Evolutionary conservation across 2,329 filamentous ascomycete species (phyloP).

Genomic region (Bipolaris victoriae): DNA sequence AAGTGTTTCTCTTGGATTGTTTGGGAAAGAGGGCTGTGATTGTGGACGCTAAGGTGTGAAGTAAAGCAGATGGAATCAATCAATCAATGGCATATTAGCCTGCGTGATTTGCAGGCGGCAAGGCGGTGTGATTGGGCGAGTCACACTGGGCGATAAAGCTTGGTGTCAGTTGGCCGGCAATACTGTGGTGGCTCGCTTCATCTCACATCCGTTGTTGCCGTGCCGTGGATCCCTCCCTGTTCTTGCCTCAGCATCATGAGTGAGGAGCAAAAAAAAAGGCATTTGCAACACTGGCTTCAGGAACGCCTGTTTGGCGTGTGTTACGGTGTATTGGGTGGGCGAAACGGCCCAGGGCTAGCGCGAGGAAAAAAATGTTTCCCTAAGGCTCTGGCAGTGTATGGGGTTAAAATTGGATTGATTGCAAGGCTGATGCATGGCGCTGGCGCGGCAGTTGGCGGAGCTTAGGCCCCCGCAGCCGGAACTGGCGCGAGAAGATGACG

Average conservation of each 20-base stretch:
- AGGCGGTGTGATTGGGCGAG: too few species aligned
- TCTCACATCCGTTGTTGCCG: slow-evolving; percentile 10
- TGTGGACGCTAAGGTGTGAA: not conserved
- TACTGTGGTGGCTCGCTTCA: slow-evolving; percentile 4
- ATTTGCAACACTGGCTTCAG: slow-evolving; percentile 13
- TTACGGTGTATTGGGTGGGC: slow-evolving; percentile 10
- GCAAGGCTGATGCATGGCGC: slow-evolving; percentile 5
- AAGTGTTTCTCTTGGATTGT: slow-evolving; percentile 10
- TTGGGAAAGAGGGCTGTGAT: not conserved
- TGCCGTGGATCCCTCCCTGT: not conserved
- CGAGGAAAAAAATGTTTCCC: not conserved
- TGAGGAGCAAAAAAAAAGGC: not conserved
- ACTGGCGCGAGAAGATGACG: not conserved
- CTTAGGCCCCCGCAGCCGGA: slow-evolving; percentile 20
- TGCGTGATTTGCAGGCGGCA: not conserved
- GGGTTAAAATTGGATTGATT: slow-evolving; percentile 30
- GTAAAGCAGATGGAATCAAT: slow-evolving; percentile 5
- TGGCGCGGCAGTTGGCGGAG: slow-evolving; percentile 25
- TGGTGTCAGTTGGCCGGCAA: not conserved
- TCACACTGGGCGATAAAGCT: not conserved
- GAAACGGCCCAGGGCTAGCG: slow-evolving; percentile 23
- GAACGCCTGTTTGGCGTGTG: slow-evolving; percentile 18
- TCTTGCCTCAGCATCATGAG: slow-evolving; percentile 11
- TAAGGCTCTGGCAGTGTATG: slow-evolving; percentile 11
- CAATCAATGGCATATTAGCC: not conserved